These are phyloP conservation scores for Dichomitus squalens DNA, from an alignment of 1,284 basidiomycete genomes.

Conservation along the genomic window DNA sequence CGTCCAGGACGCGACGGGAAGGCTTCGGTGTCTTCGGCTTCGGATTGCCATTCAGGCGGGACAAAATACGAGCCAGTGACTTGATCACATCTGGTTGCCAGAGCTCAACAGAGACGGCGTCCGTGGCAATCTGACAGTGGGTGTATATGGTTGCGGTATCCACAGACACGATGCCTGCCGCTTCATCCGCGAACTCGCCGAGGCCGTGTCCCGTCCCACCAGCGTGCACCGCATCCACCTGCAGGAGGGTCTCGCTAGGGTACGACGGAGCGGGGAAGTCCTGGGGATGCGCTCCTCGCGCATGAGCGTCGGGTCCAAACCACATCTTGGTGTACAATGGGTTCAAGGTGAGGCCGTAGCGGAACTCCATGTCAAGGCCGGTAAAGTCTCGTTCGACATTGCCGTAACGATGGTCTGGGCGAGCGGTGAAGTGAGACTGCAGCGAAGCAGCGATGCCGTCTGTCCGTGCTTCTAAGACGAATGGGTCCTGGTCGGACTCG, in stretches of 20 bases:
- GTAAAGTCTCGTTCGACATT: conserved; percentile 26
- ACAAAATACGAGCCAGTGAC: conserved; percentile 48
- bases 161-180: conserved; percentile 46
- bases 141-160: conserved; percentile 52
- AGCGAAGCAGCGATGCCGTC: conserved; percentile 26
- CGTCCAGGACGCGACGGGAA: conserved; percentile 36
- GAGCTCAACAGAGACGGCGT: conserved; percentile 69
- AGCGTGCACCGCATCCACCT: conserved; percentile 57
- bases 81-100: conserved; percentile 72
- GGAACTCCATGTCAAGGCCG: conserved; percentile 29
- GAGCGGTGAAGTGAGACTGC: conserved; percentile 26
- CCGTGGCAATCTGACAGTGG: conserved; percentile 55
- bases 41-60: conserved; percentile 30
- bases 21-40: conserved; percentile 22
- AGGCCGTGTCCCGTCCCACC: conserved; percentile 44
- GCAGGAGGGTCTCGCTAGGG: conserved; percentile 46
- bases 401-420: conserved; percentile 24
- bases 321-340: conserved; percentile 30
- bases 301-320: conserved; percentile 23
- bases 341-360: conserved; percentile 23
- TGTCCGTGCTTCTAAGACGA: conserved; percentile 46
- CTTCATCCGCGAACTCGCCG: conserved; percentile 51
- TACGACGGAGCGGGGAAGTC: conserved; percentile 21
- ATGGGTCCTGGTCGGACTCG: conserved; percentile 41
- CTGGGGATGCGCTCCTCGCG: conserved; percentile 12